These are phyloP conservation scores for Cladochytrium replicatum DNA, from an alignment of 192 early-diverging fungal genomes.

Conservation along the genomic window DNA sequence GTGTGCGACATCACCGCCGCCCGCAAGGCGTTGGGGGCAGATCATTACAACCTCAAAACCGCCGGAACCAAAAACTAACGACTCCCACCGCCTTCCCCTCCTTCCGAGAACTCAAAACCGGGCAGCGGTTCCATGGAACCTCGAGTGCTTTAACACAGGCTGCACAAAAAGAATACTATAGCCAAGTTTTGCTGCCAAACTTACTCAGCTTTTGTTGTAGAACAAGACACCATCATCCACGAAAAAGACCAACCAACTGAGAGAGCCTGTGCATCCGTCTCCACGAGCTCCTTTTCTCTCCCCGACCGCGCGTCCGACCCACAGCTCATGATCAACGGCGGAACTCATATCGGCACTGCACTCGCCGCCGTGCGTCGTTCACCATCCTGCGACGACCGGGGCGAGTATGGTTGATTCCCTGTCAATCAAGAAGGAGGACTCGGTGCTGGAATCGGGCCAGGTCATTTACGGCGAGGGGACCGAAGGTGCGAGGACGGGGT, in stretches of 20 bases:
- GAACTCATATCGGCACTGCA: constrained; percentile 42
- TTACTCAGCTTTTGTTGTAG: constrained; percentile 6
- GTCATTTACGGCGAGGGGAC: no score
- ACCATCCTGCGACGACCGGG: no score
- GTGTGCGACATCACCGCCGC: constrained; percentile 31
- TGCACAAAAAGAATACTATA: background rate
- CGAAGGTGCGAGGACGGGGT: no score
- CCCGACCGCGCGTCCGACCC: no score
- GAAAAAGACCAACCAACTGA: constrained; percentile 14
- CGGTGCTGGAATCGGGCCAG: no score
- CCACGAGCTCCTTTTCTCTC: constrained; percentile 40
- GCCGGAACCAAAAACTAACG: no score
- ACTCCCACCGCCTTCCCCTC: constrained; percentile 20
- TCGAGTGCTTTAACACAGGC: constrained; percentile 35
- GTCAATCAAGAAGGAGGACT: no score
- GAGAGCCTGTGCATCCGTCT: constrained; percentile 26
- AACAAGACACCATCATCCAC: constrained; percentile 39
- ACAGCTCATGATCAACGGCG: constrained; percentile 44
- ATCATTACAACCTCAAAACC: no score
- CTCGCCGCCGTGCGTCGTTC: constrained; percentile 37
- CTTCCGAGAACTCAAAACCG: constrained; percentile 26
- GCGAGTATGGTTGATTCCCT: no score
- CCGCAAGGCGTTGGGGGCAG: constrained; percentile 27
- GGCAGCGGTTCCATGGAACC: constrained; percentile 34
- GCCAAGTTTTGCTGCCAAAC: constrained; percentile 3